Conservation (phyloP, 2,329 filamentous ascomycete genomes). For the Thielaviopsis ethacetica region DNA sequence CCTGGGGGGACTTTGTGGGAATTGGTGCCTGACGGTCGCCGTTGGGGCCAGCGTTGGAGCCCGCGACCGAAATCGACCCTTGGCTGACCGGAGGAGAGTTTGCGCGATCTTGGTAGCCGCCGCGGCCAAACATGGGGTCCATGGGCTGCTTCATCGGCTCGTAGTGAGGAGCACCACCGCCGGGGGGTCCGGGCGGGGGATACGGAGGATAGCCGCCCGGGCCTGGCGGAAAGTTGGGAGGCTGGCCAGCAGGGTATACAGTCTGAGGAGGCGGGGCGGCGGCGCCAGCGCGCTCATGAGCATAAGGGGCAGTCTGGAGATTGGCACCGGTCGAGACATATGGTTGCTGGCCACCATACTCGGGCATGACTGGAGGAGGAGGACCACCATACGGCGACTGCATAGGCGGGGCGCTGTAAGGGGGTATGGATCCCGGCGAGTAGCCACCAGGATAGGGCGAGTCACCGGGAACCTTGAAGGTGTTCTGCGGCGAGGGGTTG, state of each 20-base stretch:
- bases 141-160: conserved; percentile 9
- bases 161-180: conserved; percentile 3
- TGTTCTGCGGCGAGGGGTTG: conserved; percentile 1
- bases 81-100: conserved; percentile 8
- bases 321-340: conserved; percentile 7
- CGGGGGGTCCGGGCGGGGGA: background rate
- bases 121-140: conserved; percentile 8
- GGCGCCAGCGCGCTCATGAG: conserved; percentile 9
- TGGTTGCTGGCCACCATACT: conserved; percentile 6
- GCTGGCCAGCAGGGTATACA: conserved; percentile 9
- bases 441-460: conserved; percentile 2
- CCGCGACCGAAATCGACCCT: background rate
- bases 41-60: conserved; percentile 1
- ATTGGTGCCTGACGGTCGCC: background rate
- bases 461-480: background rate
- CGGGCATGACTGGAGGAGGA: conserved; percentile 1
- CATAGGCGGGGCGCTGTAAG: conserved; percentile 9
- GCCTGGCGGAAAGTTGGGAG: conserved; percentile 7
- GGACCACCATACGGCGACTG: conserved; percentile 9
- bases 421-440: conserved; percentile 5
- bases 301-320: conserved; percentile 1
- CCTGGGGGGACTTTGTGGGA: conserved; percentile 8
- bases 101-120: conserved; percentile 8
- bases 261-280: conserved; percentile 8
- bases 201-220: conserved; percentile 1